phyloP scores from a whole-genome alignment of 1,139 yeast species.

The Meyerozyma smithsonii region DNA sequence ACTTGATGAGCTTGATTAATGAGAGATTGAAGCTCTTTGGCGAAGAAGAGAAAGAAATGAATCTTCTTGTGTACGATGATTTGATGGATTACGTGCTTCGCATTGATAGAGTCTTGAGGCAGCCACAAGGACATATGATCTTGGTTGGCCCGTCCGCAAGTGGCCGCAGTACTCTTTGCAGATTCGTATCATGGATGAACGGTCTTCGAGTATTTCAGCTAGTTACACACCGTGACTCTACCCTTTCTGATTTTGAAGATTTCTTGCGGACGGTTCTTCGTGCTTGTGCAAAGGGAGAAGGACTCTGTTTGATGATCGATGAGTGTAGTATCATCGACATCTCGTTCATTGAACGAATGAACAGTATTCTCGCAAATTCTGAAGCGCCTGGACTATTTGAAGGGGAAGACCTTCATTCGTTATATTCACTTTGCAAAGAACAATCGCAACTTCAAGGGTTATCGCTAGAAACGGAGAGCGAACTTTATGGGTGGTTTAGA shows the following conservation, averaged over 20 bases:
- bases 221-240: conserved; percentile 50
- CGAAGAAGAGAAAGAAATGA: conserved; percentile 68
- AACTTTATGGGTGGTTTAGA: conserved; percentile 71
- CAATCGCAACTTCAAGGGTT: conserved; percentile 59
- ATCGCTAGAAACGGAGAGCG: conserved; percentile 65
- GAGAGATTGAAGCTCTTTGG: conserved; percentile 69
- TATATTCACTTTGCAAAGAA: conserved; percentile 56
- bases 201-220: conserved; percentile 65
- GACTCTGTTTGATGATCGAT: conserved; percentile 70
- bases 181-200: conserved; percentile 90
- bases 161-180: conserved; percentile 73
- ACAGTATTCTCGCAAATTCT: conserved; percentile 84
- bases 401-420: conserved; percentile 57
- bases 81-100: conserved; percentile 71
- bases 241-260: conserved; percentile 61
- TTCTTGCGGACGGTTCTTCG: conserved; percentile 52
- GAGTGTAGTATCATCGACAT: conserved; percentile 76
- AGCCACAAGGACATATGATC: conserved; percentile 87
- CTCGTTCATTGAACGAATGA: conserved; percentile 86
- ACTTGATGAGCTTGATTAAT: conserved; percentile 49
- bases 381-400: conserved; percentile 89
- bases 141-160: conserved; percentile 82
- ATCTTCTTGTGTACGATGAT: conserved; percentile 64
- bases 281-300: conserved; percentile 50
- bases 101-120: conserved; percentile 77